Evolutionary conservation across 352 stramenopile species (phyloP), one percentile per base, ranked within the genome.

Genomic region (Phytophthora idaei): DNA sequence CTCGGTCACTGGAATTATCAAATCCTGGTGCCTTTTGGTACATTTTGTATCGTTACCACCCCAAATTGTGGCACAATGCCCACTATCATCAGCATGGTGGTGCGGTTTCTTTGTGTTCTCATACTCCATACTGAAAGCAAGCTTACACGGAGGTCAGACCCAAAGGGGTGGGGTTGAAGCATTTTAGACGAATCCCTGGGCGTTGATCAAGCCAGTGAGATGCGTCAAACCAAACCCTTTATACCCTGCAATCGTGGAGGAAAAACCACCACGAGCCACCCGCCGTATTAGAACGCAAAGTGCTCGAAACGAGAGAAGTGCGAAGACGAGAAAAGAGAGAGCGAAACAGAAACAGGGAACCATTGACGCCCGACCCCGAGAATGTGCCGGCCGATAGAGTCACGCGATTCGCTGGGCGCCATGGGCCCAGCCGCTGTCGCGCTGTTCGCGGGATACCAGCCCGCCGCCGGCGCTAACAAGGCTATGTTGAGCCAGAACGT

Each of bases 351-450:
- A 69, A 66, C 65, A 74, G 69, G 56, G 68, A 62, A 64, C 44
- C 27, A 60, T 55, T 64, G 57, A 48, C 41, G 62, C 53, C 60
- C 21, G 71, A 39, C 31, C 49, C 31, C 42, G 15, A 65, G 21
- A 74, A 93, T 92, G 85, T 93, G 85, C 71, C 83, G 85, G 76
- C 85, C 85, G 67, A 93, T 93, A 80, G 85, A 92, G 79, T 92
- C 83, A 42, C 55, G 85, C 56, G 81, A 93, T 88, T 89, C 85
- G 78, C 73, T 93, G 71, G 81, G 81, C 78, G 85, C 76, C 73
- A 90, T 92, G 81, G 82, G 82, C 69, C 76, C 80, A 36, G 81
- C 83, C 63, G 81, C 85, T 69, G 80, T 84, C 17, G 83, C 78
- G 74, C 73, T 93, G 70, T 92, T 93, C 52, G 81, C 83, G 37